Percentiles rank a stretch among this genome's conserved stretches.
Evolutionary conservation across 2,329 filamentous ascomycete genomes (phyloP).

Genomic region (Talaromyces sp.): DNA sequence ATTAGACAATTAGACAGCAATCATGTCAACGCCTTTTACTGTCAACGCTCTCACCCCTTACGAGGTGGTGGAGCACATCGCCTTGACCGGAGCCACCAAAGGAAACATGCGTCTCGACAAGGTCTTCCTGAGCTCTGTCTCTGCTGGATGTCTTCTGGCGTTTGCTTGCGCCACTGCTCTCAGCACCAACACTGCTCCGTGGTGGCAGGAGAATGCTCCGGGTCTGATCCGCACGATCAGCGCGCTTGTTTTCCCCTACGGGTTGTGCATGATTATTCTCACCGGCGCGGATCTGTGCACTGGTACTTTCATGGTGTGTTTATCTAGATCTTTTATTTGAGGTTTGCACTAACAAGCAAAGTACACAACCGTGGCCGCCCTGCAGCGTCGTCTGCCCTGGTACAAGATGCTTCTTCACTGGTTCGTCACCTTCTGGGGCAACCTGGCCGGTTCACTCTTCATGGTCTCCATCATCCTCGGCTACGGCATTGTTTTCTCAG

Average conservation of each 20-base stretch:
- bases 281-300: slow-evolving; percentile 47
- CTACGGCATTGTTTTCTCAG: slow-evolving; percentile 6
- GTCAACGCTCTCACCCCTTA: slow-evolving; percentile 41
- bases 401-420: slow-evolving; percentile 48
- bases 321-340: neutral
- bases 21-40: neutral
- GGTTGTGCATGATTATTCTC: slow-evolving; percentile 45
- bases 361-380: slow-evolving; percentile 40
- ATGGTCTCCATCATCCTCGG: slow-evolving; percentile 10
- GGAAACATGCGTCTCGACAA: slow-evolving; percentile 50
- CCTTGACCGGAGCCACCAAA: slow-evolving; percentile 46
- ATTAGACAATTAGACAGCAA: neutral
- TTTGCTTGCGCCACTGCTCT: slow-evolving; percentile 47
- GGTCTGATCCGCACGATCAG: slow-evolving; percentile 43
- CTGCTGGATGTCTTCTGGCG: slow-evolving; percentile 47
- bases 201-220: slow-evolving; percentile 45
- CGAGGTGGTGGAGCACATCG: slow-evolving; percentile 48
- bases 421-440: slow-evolving; percentile 9
- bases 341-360: neutral
- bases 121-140: slow-evolving; percentile 46
- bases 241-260: slow-evolving; percentile 46
- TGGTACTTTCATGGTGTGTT: slow-evolving; percentile 37
- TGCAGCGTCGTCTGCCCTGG: slow-evolving; percentile 34
- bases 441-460: slow-evolving; percentile 9
- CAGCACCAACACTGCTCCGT: slow-evolving; percentile 41